These are phyloP conservation scores for Coemansia sp. DNA, from an alignment of 192 early-diverging fungal species.

Conservation along the genomic window DNA sequence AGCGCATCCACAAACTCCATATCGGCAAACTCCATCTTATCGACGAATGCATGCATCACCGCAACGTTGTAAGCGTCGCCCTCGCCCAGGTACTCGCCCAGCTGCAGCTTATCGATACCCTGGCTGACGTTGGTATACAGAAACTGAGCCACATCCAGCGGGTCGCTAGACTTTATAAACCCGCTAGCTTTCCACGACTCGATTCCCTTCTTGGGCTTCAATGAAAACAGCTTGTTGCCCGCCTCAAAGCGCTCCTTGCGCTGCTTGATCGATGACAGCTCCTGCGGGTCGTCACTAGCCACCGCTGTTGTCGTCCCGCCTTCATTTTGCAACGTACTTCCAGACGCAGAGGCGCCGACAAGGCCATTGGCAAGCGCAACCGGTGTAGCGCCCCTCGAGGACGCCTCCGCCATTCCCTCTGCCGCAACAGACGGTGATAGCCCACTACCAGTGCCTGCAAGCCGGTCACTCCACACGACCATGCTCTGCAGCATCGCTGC, in stretches of 20 bases:
- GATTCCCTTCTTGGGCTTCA: slow-evolving; percentile 90
- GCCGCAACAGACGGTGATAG: neutral
- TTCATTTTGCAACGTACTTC: neutral
- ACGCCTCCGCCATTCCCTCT: neutral
- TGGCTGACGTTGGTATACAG: slow-evolving; percentile 64
- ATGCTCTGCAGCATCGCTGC: slow-evolving; percentile 65
- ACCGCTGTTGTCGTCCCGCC: slow-evolving; percentile 25
- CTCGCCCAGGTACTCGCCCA: slow-evolving; percentile 94
- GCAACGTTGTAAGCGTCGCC: slow-evolving; percentile 89
- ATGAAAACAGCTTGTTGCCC: slow-evolving; percentile 79
- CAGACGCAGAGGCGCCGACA: neutral
- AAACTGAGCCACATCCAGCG: slow-evolving; percentile 74
- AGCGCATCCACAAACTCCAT: slow-evolving; percentile 80
- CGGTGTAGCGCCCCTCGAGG: neutral
- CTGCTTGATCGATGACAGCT: slow-evolving; percentile 81
- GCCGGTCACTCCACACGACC: slow-evolving; percentile 65
- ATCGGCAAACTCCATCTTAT: slow-evolving; percentile 78
- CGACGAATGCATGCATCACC: slow-evolving; percentile 97
- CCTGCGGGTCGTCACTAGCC: slow-evolving; percentile 76
- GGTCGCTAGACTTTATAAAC: slow-evolving; percentile 68
- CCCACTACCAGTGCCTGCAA: slow-evolving; percentile 20
- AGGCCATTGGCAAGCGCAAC: slow-evolving; percentile 8
- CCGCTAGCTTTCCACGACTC: slow-evolving; percentile 68
- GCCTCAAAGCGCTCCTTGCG: slow-evolving; percentile 82
- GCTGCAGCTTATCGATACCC: slow-evolving; percentile 81